Percentiles rank a stretch among this genome's conserved stretches.
phyloP scores from a whole-genome alignment of 345 rosid genomes.

The Gossypium arboreum region DNA sequence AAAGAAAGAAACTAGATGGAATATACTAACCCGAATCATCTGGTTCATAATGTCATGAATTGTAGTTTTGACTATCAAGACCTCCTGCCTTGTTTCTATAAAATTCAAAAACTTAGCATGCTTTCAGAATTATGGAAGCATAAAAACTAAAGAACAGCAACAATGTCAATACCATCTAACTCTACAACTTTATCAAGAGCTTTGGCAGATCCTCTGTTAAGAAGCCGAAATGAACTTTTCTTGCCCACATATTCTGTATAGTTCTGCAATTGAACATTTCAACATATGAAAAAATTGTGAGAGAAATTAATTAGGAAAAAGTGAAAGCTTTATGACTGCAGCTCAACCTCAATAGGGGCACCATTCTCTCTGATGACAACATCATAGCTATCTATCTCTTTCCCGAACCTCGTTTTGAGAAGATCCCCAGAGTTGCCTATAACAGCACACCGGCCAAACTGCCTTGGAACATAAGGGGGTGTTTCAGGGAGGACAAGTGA shows the following conservation, averaged over 20 bases:
- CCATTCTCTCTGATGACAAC: slow-evolving; percentile 90
- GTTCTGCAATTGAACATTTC: slow-evolving; percentile 42
- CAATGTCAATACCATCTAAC: slow-evolving; percentile 64
- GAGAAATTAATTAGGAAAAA: background rate
- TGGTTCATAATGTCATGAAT: slow-evolving; percentile 93
- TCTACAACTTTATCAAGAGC: slow-evolving; percentile 98
- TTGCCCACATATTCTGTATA: slow-evolving; percentile 71
- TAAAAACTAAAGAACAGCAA: slow-evolving; percentile 9
- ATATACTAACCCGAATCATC: slow-evolving; percentile 75
- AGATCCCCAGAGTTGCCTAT: slow-evolving; percentile 97
- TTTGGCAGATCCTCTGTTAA: slow-evolving; percentile 94
- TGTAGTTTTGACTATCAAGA: slow-evolving; percentile 77
- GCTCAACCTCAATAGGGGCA: slow-evolving; percentile 73
- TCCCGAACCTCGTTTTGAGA: slow-evolving; percentile 76
- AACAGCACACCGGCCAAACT: slow-evolving; percentile 88
- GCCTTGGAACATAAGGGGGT: slow-evolving; percentile 75
- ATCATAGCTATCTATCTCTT: slow-evolving; percentile 85
- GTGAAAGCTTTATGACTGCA: slow-evolving; percentile 11
- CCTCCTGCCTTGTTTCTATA: slow-evolving; percentile 81
- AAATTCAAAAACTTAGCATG: slow-evolving; percentile 22
- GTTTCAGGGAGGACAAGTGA: slow-evolving; percentile 77
- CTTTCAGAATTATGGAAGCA: slow-evolving; percentile 6
- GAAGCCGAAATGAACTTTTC: slow-evolving; percentile 89
- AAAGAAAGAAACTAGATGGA: slow-evolving; percentile 13
- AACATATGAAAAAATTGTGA: slow-evolving; percentile 5